Conservation (phyloP, 2,329 filamentous ascomycete genomes). For the Colletotrichum sp. region DNA sequence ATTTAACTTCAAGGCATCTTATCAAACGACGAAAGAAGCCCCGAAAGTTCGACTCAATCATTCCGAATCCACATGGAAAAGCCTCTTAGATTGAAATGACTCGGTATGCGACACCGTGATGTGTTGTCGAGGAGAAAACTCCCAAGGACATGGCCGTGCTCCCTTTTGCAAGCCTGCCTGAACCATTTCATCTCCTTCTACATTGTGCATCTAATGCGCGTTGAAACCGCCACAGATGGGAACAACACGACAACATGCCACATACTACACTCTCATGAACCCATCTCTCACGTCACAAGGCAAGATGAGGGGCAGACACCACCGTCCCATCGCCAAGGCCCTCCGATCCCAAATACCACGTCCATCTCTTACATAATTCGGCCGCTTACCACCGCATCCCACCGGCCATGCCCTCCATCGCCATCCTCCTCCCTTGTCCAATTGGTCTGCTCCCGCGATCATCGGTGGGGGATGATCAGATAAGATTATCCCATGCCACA, state of each 20-base stretch:
- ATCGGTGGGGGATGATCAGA: neutral
- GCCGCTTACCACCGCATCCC: neutral
- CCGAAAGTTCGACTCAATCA: too few relatives aligned
- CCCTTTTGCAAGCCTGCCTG: fast-evolving
- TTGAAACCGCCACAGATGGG: fast-evolving
- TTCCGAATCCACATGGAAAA: too few relatives aligned
- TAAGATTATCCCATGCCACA: neutral
- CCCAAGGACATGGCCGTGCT: neutral
- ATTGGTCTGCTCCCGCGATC: neutral
- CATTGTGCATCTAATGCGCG: neutral
- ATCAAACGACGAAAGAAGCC: too few relatives aligned
- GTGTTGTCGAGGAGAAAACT: neutral
- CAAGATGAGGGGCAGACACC: neutral
- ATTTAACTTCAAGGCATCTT: too few relatives aligned
- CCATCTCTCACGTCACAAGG: neutral
- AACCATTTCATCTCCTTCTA: neutral
- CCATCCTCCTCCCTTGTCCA: neutral
- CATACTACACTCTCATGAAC: neutral
- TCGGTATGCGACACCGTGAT: neutral
- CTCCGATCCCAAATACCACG: neutral
- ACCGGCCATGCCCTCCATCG: neutral
- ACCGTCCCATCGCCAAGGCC: neutral
- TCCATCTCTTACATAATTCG: neutral
- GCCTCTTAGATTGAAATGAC: neutral
- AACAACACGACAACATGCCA: neutral